A percentile compares a stretch with the other conserved stretches of the same genome.
Evolutionary conservation across 345 rosid genomes (phyloP).

Genomic region (Salix brachista): DNA sequence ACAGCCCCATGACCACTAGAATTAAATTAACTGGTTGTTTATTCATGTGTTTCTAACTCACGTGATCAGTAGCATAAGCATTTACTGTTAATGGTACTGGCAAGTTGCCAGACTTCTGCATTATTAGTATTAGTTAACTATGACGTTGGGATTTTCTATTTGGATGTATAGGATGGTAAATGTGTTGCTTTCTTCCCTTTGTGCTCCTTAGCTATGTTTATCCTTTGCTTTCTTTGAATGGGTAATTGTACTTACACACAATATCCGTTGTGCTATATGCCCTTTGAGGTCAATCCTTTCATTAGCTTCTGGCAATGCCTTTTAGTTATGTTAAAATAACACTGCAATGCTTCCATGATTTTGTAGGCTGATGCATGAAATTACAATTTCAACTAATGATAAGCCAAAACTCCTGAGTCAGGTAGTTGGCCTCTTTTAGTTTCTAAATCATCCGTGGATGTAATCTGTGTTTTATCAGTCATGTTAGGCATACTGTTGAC

Average conservation of each 20-base stretch:
- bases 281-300: not conserved
- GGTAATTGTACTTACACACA: not conserved
- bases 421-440: constrained; percentile 33
- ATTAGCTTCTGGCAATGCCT: constrained; percentile 7
- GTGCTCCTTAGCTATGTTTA: not conserved
- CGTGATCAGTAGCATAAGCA: not conserved
- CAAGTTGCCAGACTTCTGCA: not conserved
- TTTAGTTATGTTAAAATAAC: constrained; percentile 6
- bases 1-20: not conserved
- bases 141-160: not conserved
- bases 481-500: not conserved
- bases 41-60: not conserved
- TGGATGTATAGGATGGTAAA: not conserved
- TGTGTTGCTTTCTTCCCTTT: not conserved
- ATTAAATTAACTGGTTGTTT: not conserved
- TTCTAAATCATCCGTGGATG: constrained; percentile 13
- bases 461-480: not conserved
- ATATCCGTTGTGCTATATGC: not conserved
- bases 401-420: constrained; percentile 60
- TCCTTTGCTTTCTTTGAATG: not conserved
- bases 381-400: constrained; percentile 62
- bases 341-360: constrained; percentile 10
- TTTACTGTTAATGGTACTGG: not conserved
- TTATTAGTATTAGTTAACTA: not conserved
- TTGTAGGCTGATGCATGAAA: constrained; percentile 66